Percentiles rank a stretch among this genome's conserved stretches.
These are phyloP conservation scores for Colletotrichum spaethianum DNA, from an alignment of 2,329 filamentous ascomycete genomes.

Conservation along the genomic window DNA sequence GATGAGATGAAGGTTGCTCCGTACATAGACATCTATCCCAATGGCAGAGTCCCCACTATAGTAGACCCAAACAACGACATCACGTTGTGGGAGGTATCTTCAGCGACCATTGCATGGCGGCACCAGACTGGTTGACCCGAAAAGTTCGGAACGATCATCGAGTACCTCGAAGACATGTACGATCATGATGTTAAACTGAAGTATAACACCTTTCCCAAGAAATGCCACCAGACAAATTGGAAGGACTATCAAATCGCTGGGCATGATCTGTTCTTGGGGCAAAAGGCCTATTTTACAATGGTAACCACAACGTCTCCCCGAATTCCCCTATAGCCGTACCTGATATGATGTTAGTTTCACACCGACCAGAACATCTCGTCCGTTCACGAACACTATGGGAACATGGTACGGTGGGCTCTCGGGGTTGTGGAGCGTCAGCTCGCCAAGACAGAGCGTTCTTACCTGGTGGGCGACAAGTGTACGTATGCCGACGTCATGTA, in stretches of 20 bases:
- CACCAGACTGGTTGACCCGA: neutral
- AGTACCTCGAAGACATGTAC: constrained; percentile 49
- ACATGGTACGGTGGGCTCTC: neutral
- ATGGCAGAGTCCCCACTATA: constrained; percentile 51
- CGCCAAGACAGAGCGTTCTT: neutral
- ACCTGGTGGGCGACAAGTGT: constrained; percentile 4
- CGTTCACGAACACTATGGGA: neutral
- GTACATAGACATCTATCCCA: constrained; percentile 50
- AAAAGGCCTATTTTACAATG: constrained; percentile 4
- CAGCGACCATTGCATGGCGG: neutral
- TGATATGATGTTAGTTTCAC: constrained; percentile 1
- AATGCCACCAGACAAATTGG: constrained; percentile 41
- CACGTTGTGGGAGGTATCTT: constrained; percentile 43
- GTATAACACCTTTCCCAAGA: constrained; percentile 45
- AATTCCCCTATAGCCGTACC: neutral
- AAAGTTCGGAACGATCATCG: constrained; percentile 46
- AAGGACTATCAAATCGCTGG: constrained; percentile 2
- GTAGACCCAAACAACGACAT: constrained; percentile 51
- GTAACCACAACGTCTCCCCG: neutral
- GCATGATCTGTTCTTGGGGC: constrained; percentile 2
- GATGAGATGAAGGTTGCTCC: constrained; percentile 45
- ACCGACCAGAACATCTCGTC: constrained; percentile 1
- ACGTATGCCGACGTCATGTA: constrained; percentile 17
- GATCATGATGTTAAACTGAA: constrained; percentile 44
- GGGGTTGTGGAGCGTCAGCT: constrained; percentile 2